Percentiles rank a stretch among this genome's conserved stretches.
These are phyloP conservation scores for Pichia sp. DNA, from an alignment of 1,139 yeast genomes.

Conservation along the genomic window DNA sequence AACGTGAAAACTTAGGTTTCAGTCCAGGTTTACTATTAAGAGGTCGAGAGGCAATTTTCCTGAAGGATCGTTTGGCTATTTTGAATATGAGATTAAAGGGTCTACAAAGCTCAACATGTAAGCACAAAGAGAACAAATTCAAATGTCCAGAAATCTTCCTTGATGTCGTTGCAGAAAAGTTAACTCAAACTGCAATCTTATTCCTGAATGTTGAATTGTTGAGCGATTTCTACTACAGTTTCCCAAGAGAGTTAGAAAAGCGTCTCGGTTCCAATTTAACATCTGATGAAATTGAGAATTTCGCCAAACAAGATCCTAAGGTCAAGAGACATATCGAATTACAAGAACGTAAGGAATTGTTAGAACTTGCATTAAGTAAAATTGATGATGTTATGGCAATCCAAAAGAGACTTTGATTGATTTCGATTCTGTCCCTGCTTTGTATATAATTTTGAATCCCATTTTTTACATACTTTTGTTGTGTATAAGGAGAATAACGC, in stretches of 20 bases:
- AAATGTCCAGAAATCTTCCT: slow-evolving; percentile 93
- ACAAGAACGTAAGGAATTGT: slow-evolving; percentile 87
- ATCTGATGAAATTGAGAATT: slow-evolving; percentile 76
- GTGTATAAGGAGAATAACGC: no score
- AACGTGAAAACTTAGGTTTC: slow-evolving; percentile 37
- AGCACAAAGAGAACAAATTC: slow-evolving; percentile 74
- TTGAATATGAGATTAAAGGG: slow-evolving; percentile 75
- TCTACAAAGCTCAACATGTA: slow-evolving; percentile 74
- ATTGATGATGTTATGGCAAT: slow-evolving; percentile 86
- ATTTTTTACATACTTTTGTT: background rate
- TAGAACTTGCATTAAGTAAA: slow-evolving; percentile 79
- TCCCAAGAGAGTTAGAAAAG: slow-evolving; percentile 89
- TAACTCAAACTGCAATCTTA: slow-evolving; percentile 89
- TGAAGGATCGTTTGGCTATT: slow-evolving; percentile 72
- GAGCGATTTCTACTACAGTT: slow-evolving; percentile 93
- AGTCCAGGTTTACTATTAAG: slow-evolving; percentile 55
- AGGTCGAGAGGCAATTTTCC: slow-evolving; percentile 85
- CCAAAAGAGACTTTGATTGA: slow-evolving; percentile 40
- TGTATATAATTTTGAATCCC: no score
- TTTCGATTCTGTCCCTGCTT: no score
- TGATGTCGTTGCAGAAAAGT: slow-evolving; percentile 89
- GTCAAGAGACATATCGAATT: slow-evolving; percentile 87
- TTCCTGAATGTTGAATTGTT: slow-evolving; percentile 91
- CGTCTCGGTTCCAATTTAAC: slow-evolving; percentile 63
- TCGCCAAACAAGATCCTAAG: slow-evolving; percentile 95